Conservation (phyloP, 129 eudicot genomes). For the Lactuca sativa region DNA sequence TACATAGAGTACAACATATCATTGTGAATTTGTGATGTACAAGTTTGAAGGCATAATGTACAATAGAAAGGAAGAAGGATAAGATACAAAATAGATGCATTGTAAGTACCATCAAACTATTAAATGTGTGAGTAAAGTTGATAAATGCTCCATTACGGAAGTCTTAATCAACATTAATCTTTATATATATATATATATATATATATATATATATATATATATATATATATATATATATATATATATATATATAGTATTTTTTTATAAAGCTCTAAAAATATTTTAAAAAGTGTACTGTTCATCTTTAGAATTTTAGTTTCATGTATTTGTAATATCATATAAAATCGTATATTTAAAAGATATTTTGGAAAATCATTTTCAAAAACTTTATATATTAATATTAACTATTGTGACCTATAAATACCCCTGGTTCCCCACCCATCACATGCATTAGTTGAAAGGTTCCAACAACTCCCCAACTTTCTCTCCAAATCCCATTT, state of each 20-base stretch:
- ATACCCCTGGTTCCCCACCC: constrained; percentile 43
- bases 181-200: too few species aligned
- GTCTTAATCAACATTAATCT: not conserved
- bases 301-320: not conserved
- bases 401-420: constrained; percentile 28
- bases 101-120: constrained; percentile 24
- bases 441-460: constrained; percentile 51
- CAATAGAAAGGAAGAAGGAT: not conserved
- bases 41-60: not conserved
- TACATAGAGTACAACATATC: not conserved
- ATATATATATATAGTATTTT: too few species aligned
- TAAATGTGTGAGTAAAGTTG: constrained; percentile 10
- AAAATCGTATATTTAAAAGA: not conserved
- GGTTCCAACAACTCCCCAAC: constrained; percentile 31
- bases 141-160: constrained; percentile 24
- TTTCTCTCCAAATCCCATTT: constrained; percentile 21
- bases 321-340: too few species aligned
- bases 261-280: not conserved
- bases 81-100: constrained; percentile 27
- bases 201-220: too few species aligned
- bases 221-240: too few species aligned
- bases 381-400: constrained; percentile 1
- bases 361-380: not conserved
- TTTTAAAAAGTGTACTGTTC: not conserved
- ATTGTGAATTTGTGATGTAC: not conserved